Percentiles rank a stretch among this genome's conserved stretches.
phyloP scores from a whole-genome alignment of 345 rosid species.

The Cardamine resedifolia region DNA sequence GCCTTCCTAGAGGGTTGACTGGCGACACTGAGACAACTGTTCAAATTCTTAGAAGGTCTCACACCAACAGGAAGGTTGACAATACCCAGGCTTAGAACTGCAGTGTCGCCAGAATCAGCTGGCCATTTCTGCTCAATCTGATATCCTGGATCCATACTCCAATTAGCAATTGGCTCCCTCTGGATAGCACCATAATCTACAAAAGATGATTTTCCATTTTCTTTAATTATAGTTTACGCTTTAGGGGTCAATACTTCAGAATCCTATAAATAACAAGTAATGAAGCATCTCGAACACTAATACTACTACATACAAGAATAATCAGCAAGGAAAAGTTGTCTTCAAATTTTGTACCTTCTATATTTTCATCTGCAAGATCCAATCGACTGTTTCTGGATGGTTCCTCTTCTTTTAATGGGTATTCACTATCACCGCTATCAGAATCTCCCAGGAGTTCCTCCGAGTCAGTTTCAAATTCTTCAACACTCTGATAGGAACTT shows the following conservation, averaged over 20 bases:
- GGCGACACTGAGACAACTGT: constrained; percentile 36
- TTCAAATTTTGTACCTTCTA: constrained; percentile 55
- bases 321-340: constrained; percentile 15
- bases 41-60: constrained; percentile 55
- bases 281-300: not conserved
- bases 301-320: constrained; percentile 2
- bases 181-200: constrained; percentile 61
- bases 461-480: constrained; percentile 33
- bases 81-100: constrained; percentile 53
- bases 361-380: constrained; percentile 38
- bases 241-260: not conserved
- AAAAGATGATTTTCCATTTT: constrained; percentile 3
- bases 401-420: constrained; percentile 42
- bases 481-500: constrained; percentile 36
- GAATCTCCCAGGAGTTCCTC: constrained; percentile 39
- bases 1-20: constrained; percentile 43
- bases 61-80: constrained; percentile 89
- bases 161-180: constrained; percentile 60
- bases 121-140: constrained; percentile 66
- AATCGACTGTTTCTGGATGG: constrained; percentile 32
- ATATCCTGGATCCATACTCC: constrained; percentile 71
- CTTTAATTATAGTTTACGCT: not conserved
- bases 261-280: not conserved
- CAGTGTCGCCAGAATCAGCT: constrained; percentile 50
- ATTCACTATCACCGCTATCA: constrained; percentile 36